These are phyloP conservation scores for Backusella tuberculispora DNA, from an alignment of 192 early-diverging fungal genomes.

Conservation along the genomic window DNA sequence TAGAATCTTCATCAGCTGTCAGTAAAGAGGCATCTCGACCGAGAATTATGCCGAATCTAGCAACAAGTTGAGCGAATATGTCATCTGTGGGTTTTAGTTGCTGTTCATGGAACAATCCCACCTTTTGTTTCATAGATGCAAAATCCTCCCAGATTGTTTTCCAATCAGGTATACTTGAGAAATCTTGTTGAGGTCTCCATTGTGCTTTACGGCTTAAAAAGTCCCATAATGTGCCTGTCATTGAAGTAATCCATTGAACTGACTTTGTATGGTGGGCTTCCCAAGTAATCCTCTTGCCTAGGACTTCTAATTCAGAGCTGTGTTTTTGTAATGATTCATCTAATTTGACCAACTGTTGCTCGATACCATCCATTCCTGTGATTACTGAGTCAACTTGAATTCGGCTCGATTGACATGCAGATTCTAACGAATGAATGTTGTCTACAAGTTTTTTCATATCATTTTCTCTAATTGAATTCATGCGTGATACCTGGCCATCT, in stretches of 20 bases:
- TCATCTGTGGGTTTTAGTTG: conserved; percentile 28
- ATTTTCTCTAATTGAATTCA: conserved; percentile 19
- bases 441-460: conserved; percentile 26
- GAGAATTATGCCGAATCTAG: conserved; percentile 28
- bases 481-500: conserved; percentile 21
- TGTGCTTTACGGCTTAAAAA: conserved; percentile 32
- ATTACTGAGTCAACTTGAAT: neutral
- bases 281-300: conserved; percentile 31
- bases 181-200: conserved; percentile 11
- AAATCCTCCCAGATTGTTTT: conserved; percentile 17
- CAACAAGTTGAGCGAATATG: conserved; percentile 22
- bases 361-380: neutral
- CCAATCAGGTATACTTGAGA: neutral
- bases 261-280: conserved; percentile 22
- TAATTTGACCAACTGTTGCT: conserved; percentile 14
- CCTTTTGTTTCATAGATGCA: conserved; percentile 13
- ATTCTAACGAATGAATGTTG: conserved; percentile 20
- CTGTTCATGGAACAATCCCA: conserved; percentile 33
- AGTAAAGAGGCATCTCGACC: neutral
- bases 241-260: conserved; percentile 27
- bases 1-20: neutral
- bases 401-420: conserved; percentile 12
- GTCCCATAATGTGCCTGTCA: conserved; percentile 22
- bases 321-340: conserved; percentile 26
- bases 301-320: conserved; percentile 18